Percentiles rank a stretch among this genome's conserved stretches.
phyloP scores from a whole-genome alignment of 1,284 basidiomycete genomes.

The Meripilus lineatus region DNA sequence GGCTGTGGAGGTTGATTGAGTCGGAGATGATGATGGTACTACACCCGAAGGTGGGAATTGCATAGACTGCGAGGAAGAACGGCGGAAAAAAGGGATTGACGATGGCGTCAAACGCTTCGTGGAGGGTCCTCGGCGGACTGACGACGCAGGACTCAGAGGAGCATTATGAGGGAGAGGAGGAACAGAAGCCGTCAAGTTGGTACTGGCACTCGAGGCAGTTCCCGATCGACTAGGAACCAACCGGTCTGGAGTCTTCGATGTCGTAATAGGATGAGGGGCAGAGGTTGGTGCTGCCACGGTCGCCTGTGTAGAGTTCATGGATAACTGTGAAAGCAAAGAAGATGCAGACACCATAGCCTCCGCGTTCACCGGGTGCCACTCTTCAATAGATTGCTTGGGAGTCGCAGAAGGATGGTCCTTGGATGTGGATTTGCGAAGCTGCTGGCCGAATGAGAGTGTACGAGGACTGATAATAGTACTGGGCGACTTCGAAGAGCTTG shows the following conservation, averaged over 20 bases:
- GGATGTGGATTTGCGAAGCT: conserved; percentile 59
- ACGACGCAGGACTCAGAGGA: conserved; percentile 68
- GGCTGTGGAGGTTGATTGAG: conserved; percentile 38
- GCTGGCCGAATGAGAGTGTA: conserved; percentile 55
- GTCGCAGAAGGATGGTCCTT: conserved; percentile 53
- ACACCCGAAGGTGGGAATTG: conserved; percentile 35
- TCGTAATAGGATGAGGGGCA: conserved; percentile 23
- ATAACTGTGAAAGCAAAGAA: conserved; percentile 69
- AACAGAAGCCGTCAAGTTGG: conserved; percentile 45
- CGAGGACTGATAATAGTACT: conserved; percentile 61
- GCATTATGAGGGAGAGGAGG: conserved; percentile 44
- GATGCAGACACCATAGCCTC: conserved; percentile 72
- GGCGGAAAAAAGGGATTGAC: conserved; percentile 93
- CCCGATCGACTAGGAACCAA: conserved; percentile 55
- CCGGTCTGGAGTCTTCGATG: conserved; percentile 53
- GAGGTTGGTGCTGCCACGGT: conserved; percentile 30
- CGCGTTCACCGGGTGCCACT: conserved; percentile 65
- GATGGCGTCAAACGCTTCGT: conserved; percentile 87
- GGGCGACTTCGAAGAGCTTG: conserved; percentile 36
- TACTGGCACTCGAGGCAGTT: conserved; percentile 69
- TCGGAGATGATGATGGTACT: conserved; percentile 42
- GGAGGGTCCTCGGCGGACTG: conserved; percentile 61
- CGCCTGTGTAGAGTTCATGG: conserved; percentile 58
- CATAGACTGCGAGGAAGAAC: conserved; percentile 87
- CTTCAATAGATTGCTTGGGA: conserved; percentile 35